Evolutionary conservation across 2,329 filamentous ascomycete species (phyloP), one percentile per base, ranked within the genome.

Genomic region (Colletotrichum sp.): DNA sequence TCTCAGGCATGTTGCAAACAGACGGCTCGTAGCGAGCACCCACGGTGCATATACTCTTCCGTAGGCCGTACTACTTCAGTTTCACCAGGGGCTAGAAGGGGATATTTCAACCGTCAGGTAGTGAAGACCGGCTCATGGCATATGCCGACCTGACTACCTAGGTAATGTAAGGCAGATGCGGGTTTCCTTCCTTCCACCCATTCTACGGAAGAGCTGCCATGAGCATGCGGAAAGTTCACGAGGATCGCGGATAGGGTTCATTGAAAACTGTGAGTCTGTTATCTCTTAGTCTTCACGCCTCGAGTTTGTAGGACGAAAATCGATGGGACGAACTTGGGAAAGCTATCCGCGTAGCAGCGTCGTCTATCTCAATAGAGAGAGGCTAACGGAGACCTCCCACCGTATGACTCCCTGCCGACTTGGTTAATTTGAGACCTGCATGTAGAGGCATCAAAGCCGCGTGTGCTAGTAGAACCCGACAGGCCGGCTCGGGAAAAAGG

Each of bases 181-280:
- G 44, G 11, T 22, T 22, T 25, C 11, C 44, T 52, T 22, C 44
- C 9, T 52, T 52, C n/a, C 44, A 22, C 6, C 19, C 12, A 13
- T 52, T 8, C 1, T 1, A 52, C n/a, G 0, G 44, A 52, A 52
- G 12, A 22, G 44, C n/a, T 3, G 11, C 12, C 44, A 52, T 25
- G 44, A 25, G n/a, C 0, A 52, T 22, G 12, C 44, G 44, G n/a
- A 52, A 22, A 25, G n/a, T 52, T 52, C 44, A 52, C 0, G 11
- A 52, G 0, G 0, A 0, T 13, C 6, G 6, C n/a, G 6, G 12
- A 52, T 52, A 0, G 12, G 44, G n/a, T 52, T 52, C 0, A 0
- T 52, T 49, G 5, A 49, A 0, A n/a, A 22, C 9, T 13, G 44
- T 19, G 44, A 22, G 0, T n/a, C 44, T 49, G 11, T 11, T 1